These are phyloP conservation scores for Xylaria palmicola DNA, from an alignment of 495 filamentous ascomycete species.

Conservation along the genomic window DNA sequence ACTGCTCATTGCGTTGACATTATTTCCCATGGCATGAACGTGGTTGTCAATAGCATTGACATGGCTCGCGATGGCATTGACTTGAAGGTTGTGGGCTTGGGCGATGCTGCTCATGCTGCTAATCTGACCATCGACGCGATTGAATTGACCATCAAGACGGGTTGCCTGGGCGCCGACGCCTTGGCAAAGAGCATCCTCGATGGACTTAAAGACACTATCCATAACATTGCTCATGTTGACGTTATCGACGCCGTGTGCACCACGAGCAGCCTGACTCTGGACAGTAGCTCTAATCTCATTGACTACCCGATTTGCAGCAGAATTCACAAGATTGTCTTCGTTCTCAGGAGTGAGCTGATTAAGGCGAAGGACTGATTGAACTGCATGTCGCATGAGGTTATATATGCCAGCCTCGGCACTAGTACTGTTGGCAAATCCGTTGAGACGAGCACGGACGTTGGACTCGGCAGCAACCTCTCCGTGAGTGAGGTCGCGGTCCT, in stretches of 20 bases:
- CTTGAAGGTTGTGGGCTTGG: conserved; percentile 20
- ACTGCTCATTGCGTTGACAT: conserved; percentile 23
- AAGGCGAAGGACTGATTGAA: conserved; percentile 15
- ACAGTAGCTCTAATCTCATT: conserved; percentile 22
- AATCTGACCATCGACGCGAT: background rate
- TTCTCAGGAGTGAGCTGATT: conserved; percentile 18
- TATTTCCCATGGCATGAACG: conserved; percentile 29
- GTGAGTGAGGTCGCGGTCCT: conserved; percentile 23
- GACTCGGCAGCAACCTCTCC: conserved; percentile 21
- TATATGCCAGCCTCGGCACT: conserved; percentile 26
- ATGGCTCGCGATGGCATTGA: conserved; percentile 25
- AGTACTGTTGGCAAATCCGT: conserved; percentile 25
- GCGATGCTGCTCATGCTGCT: background rate
- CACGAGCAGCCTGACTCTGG: conserved; percentile 11
- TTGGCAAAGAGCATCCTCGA: conserved; percentile 15
- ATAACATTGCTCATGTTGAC: conserved; percentile 22
- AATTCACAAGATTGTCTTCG: conserved; percentile 13
- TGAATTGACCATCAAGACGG: conserved; percentile 9
- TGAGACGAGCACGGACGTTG: conserved; percentile 22
- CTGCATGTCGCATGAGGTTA: conserved; percentile 27
- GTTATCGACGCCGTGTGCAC: conserved; percentile 3
- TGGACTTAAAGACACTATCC: conserved; percentile 21
- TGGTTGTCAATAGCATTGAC: conserved; percentile 29
- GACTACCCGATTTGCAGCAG: conserved; percentile 17
- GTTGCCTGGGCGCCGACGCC: conserved; percentile 13